Evolutionary conservation across 1,139 yeast genomes (phyloP), one percentile per base, ranked within the genome.

Genomic region (Taiozyma onychis): DNA sequence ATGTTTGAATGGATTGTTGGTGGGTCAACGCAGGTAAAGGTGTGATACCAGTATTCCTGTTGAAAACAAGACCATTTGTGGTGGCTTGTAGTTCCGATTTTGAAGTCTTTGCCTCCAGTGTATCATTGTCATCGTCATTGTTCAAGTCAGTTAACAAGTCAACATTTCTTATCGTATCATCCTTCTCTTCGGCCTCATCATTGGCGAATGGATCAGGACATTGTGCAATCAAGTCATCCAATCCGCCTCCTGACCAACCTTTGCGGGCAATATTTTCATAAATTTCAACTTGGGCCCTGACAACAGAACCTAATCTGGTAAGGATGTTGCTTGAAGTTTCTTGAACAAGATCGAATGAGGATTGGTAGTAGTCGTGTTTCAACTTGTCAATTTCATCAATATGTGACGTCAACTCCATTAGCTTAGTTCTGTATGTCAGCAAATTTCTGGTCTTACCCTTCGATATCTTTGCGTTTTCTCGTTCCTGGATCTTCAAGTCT

Each of bases 191-290:
- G 16, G 27, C 30, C 4, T 44, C 39, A 14, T 48, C 44, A 44
- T 32, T 46, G 24, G 58, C 66, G 60, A 80, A 78, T 3, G 81
- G 75, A 58, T 80, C 84, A 3, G 80, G 81, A 13, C 82, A 74
- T 45, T 74, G 66, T n/a, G 75, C 66, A 42, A 83, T 69, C 48
- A 88, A 68, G 30, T 78, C 83, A 62, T 88, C 95, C 41, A 88
- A 68, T 0, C 95, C 96, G 22, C 93, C 93, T 10, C 95, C 96
- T 11, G 86, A 76, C 89, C 91, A 85, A 9, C 95, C 95, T 64
- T 88, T 88, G 51, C 83, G 75, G 0, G 96, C 95, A 37, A 89
- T 80, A 22, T 87, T 85, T 61, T 87, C 96, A 58, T 81, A 83
- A 6, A 88, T 80, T 60, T 88, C 95, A 35, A 89, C 80, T 61